A percentile compares a stretch with the other conserved stretches of the same genome.
phyloP scores from a whole-genome alignment of 2,329 filamentous ascomycete species.

The Scedosporium apiospermum region DNA sequence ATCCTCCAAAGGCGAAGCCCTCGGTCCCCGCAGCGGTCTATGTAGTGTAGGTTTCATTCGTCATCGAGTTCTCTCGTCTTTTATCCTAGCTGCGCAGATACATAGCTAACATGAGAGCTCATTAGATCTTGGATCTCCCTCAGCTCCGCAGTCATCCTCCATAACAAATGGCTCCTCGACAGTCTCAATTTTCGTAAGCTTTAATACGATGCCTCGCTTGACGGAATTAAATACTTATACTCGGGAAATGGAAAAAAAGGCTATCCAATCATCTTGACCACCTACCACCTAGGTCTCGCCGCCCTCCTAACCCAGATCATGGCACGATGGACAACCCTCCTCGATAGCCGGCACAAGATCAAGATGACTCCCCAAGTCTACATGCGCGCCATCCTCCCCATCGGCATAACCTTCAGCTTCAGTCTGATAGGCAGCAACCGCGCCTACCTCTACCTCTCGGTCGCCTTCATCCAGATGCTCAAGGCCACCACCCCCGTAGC shows the following conservation, averaged over 20 bases:
- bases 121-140: constrained; percentile 65
- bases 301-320: constrained; percentile 91
- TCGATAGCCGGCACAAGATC: constrained; percentile 90
- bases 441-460: constrained; percentile 89
- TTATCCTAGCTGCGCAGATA: background rate
- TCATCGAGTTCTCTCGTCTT: background rate
- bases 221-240: background rate
- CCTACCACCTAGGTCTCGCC: constrained; percentile 91
- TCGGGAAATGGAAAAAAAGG: constrained; percentile 26
- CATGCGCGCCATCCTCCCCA: constrained; percentile 85
- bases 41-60: constrained; percentile 47
- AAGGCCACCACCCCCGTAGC: constrained; percentile 97
- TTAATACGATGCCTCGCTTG: background rate
- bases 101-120: background rate
- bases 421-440: constrained; percentile 94
- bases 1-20: constrained; percentile 54
- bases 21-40: constrained; percentile 76
- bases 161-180: constrained; percentile 98
- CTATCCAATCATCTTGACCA: constrained; percentile 75
- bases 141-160: constrained; percentile 90
- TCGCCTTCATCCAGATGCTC: constrained; percentile 98
- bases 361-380: constrained; percentile 97
- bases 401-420: constrained; percentile 91
- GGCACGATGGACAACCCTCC: constrained; percentile 76
- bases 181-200: constrained; percentile 62